Base-by-base conservation (phyloP, 306 rosid species). In the Herpetospermum pedunculosum region DNA sequence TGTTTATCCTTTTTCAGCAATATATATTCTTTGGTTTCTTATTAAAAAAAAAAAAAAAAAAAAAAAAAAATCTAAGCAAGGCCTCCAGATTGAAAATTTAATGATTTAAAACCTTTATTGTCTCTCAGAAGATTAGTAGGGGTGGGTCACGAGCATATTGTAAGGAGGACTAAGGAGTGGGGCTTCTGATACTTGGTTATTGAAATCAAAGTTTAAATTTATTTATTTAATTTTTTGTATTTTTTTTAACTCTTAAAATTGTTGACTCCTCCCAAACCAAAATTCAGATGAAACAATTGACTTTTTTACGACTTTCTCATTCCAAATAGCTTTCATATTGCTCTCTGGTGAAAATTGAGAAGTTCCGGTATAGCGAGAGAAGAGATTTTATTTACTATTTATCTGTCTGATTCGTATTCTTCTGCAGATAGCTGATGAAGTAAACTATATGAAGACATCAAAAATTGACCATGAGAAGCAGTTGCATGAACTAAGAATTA, bases 401-500 rank as follows among this genome's bases (percentile, higher is more conserved):
- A 74, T 64, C 77, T 77, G 70, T 4, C 68, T 67, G 52, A 58
- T 40, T 11, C 23, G 23, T 47, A 44, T 77, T 32, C 37, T 72
- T 59, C 80, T 87, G 83, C 84, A 94, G 98, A 89, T 88, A 74
- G 81, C 84, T 48, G 97, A 91, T 68, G 98, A 94, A 85, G 90
- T 84, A 49, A 91, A 83, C 73, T 91, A 85, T 82, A 83, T 88
- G 62, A 86, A 86, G 84, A 62, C 84, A 46, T 84, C 84, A 76
- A 87, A 88, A 72, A 53, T 78, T 37, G 98, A 91, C 57, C 96
- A 91, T n/a, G 59, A 73, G 70, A 88, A 83, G 81, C 96, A 91
- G 87, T 79, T 94, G 79, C 84, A 79, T 83, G 95, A 94, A 60
- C 84, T 94, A 76, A 82, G 64, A 46, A 79, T 80, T 77, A 91